phyloP scores from a whole-genome alignment of 1,139 yeast genomes.

The Saccharomyces pastorianus region DNA sequence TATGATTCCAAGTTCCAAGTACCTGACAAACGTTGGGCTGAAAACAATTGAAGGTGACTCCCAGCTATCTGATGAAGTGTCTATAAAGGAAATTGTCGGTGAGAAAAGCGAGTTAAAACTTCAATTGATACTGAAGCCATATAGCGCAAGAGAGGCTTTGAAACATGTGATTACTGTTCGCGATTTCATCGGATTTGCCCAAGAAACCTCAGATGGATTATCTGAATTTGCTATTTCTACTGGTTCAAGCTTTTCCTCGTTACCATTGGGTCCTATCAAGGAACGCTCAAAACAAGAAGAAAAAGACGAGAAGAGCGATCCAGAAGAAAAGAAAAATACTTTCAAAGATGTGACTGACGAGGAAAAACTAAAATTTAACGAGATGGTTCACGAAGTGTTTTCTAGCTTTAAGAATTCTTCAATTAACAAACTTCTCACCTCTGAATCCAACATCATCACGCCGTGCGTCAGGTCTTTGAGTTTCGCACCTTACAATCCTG shows the following conservation, averaged over 20 bases:
- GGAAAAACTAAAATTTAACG: slow-evolving; percentile 27
- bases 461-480: slow-evolving; percentile 44
- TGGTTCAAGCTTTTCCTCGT: slow-evolving; percentile 24
- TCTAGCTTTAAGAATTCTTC: slow-evolving; percentile 14
- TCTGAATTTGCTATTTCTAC: slow-evolving; percentile 30
- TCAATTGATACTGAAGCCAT: slow-evolving; percentile 23
- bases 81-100: slow-evolving; percentile 18
- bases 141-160: slow-evolving; percentile 27
- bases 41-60: slow-evolving; percentile 12
- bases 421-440: slow-evolving; percentile 17
- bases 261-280: slow-evolving; percentile 21
- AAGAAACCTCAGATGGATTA: slow-evolving; percentile 27
- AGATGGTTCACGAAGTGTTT: slow-evolving; percentile 24
- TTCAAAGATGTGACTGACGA: slow-evolving; percentile 28
- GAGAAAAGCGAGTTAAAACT: slow-evolving; percentile 17
- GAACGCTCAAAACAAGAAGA: slow-evolving; percentile 15
- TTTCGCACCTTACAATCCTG: slow-evolving; percentile 84
- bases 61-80: slow-evolving; percentile 14
- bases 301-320: slow-evolving; percentile 10
- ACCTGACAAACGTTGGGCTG: slow-evolving; percentile 24
- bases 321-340: slow-evolving; percentile 15
- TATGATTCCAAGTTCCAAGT: slow-evolving; percentile 23
- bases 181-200: slow-evolving; percentile 29
- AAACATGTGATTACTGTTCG: slow-evolving; percentile 29
- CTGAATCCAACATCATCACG: slow-evolving; percentile 26